Percentiles rank a stretch among this genome's conserved stretches.
Evolutionary conservation across 352 stramenopile genomes (phyloP).

Genomic region (Pythium sukuiense): DNA sequence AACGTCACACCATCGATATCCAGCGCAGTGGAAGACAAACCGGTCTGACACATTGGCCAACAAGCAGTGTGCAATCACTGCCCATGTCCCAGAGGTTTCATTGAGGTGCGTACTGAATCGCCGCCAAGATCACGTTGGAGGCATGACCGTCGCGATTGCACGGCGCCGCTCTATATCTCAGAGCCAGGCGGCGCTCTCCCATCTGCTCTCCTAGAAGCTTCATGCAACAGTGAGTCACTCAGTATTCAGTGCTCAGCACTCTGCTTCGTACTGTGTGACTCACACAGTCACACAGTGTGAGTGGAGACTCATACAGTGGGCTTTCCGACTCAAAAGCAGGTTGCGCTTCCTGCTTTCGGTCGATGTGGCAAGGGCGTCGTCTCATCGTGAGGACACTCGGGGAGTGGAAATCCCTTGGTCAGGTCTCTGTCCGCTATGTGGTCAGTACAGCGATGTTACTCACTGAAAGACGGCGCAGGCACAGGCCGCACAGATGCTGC

Average conservation of each 20-base stretch:
- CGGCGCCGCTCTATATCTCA: conserved; percentile 3
- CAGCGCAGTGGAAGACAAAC: not conserved
- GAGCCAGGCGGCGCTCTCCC: not conserved
- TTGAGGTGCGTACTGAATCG: conserved; percentile 1
- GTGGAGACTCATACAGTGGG: not conserved
- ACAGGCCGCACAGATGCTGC: conserved; percentile 20
- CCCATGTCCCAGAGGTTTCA: not conserved
- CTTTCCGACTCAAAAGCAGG: too few species aligned
- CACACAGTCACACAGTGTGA: not conserved
- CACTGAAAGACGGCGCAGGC: conserved; percentile 18
- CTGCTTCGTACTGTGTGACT: too few species aligned
- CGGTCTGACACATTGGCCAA: not conserved
- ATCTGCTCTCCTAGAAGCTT: conserved; percentile 1
- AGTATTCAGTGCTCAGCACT: not conserved
- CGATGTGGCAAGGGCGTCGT: conserved; percentile 7
- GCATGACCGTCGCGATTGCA: conserved; percentile 3
- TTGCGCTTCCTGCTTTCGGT: not conserved
- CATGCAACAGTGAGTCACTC: too few species aligned
- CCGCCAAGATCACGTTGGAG: conserved; percentile 3
- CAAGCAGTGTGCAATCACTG: not conserved
- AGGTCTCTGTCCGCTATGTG: conserved; percentile 13
- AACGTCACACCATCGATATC: not conserved
- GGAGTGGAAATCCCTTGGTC: conserved; percentile 2
- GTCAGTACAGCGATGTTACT: conserved; percentile 11
- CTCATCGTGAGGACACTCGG: not conserved